Percentiles rank a stretch among this genome's conserved stretches.
phyloP scores from a whole-genome alignment of 257 asterid species.

The Thymus quinquecostatus region DNA sequence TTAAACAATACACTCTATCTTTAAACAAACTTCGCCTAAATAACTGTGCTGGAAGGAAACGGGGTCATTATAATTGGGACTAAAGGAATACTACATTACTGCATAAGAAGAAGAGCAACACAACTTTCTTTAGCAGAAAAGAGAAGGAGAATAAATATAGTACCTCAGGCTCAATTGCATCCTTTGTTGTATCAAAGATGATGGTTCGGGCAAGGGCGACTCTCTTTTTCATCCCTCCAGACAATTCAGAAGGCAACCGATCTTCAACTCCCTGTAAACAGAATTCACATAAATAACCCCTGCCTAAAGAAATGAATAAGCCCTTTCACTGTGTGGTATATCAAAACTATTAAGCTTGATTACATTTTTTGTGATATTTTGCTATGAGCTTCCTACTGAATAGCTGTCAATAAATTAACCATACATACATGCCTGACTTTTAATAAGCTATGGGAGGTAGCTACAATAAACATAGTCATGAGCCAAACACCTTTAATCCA shows the following conservation, averaged over 20 bases:
- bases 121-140: conserved; percentile 1
- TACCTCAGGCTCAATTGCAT: conserved; percentile 94
- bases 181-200: conserved; percentile 86
- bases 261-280: conserved; percentile 87
- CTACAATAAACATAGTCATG: conserved; percentile 17
- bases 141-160: conserved; percentile 10
- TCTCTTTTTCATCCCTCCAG: conserved; percentile 99
- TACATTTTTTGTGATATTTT: conserved; percentile 14
- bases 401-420: conserved; percentile 23
- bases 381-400: conserved; percentile 22
- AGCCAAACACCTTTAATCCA: conserved; percentile 82
- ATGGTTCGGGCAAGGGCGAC: conserved; percentile 99
- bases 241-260: conserved; percentile 92
- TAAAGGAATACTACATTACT: neutral
- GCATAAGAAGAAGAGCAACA: neutral
- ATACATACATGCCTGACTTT: neutral
- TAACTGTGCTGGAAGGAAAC: no score
- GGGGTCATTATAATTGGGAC: no score
- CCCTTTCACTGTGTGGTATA: conserved; percentile 26
- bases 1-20: no score
- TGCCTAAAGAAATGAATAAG: conserved; percentile 18
- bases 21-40: no score
- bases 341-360: conserved; percentile 20
- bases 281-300: conserved; percentile 28
- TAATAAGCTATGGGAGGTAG: neutral